Conservation (phyloP, 208 protist species). For the Trichomonas vaginalis region DNA sequence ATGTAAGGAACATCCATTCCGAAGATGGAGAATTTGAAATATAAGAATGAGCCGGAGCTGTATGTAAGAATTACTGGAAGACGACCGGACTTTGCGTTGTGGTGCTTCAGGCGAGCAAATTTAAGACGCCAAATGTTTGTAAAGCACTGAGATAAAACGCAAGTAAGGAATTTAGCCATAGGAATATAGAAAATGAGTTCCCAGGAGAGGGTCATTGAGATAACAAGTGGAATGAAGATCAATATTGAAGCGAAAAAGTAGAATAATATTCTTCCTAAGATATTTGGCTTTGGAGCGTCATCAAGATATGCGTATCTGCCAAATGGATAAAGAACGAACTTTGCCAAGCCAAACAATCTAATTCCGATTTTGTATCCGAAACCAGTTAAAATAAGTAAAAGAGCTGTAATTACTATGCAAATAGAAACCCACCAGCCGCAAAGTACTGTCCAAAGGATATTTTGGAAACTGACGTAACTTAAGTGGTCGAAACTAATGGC, state of each 20-base stretch:
- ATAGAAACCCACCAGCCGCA: neutral
- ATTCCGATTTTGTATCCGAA: neutral
- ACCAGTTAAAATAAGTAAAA: neutral
- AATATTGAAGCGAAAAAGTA: conserved; percentile 6
- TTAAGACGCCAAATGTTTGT: neutral
- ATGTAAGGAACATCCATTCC: neutral
- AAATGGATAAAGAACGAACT: neutral
- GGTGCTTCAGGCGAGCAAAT: neutral
- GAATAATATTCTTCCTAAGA: neutral
- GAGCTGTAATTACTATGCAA: neutral
- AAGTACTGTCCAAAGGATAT: neutral
- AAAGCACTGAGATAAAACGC: neutral
- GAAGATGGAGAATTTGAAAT: neutral
- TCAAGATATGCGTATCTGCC: neutral
- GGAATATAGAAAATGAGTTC: neutral
- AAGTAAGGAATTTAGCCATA: neutral
- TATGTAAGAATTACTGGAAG: neutral
- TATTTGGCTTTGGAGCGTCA: neutral
- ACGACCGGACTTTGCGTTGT: neutral
- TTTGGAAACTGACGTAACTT: neutral
- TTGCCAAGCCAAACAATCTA: neutral
- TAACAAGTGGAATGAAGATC: neutral
- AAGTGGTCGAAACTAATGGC: neutral
- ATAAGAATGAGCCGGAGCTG: neutral
- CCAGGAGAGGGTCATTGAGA: neutral